Conservation (phyloP, 768 basidiomycete species). For the Lactifluus hygrophoroides region DNA sequence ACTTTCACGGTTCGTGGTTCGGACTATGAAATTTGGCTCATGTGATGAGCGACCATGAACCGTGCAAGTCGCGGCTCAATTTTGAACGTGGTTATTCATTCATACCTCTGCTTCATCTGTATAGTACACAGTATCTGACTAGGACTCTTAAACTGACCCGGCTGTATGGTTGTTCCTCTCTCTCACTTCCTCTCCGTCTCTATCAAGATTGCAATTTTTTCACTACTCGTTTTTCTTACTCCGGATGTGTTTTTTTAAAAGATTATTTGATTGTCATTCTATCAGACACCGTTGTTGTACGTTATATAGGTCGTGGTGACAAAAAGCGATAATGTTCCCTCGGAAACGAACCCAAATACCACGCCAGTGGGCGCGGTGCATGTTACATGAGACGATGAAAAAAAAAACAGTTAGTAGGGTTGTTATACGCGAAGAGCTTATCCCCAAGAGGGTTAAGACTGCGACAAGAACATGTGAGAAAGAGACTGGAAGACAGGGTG, state of each 20-base stretch:
- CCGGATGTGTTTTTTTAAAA: neutral
- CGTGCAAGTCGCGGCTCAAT: too few species aligned
- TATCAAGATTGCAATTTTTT: neutral
- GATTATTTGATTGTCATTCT: constrained; percentile 15
- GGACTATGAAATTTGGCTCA: too few species aligned
- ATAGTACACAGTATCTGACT: neutral
- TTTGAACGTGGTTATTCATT: too few species aligned
- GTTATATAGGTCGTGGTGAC: constrained; percentile 12
- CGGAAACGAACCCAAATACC: constrained; percentile 9
- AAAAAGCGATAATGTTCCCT: constrained; percentile 5
- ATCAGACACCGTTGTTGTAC: constrained; percentile 13
- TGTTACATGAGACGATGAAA: neutral
- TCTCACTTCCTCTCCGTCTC: neutral
- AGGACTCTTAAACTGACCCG: neutral
- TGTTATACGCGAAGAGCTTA: neutral
- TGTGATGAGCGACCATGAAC: too few species aligned
- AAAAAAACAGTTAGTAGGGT: neutral
- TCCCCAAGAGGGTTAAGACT: neutral
- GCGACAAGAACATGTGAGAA: neutral
- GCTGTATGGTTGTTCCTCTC: neutral
- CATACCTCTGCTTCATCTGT: neutral
- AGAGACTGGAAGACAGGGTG: neutral
- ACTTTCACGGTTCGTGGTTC: too few species aligned
- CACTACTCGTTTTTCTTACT: neutral
- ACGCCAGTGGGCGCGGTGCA: neutral